Percentiles rank a stretch among this genome's conserved stretches.
These are phyloP conservation scores for Fusarium secorum DNA, from an alignment of 2,329 filamentous ascomycete genomes.

Conservation along the genomic window DNA sequence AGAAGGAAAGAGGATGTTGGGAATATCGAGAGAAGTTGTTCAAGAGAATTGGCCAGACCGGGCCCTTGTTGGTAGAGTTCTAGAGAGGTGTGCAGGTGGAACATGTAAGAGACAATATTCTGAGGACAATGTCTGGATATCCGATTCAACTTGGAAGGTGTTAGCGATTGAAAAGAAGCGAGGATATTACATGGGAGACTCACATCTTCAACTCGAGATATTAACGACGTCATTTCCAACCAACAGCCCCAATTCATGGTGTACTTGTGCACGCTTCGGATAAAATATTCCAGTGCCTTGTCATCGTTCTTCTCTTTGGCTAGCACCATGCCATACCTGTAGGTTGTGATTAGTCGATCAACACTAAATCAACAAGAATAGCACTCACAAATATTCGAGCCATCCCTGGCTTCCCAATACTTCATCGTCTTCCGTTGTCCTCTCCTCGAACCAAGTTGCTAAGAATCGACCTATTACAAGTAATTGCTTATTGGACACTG, in stretches of 20 bases:
- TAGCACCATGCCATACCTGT: constrained; percentile 84
- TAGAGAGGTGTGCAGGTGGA: constrained; percentile 88
- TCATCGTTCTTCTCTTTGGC: constrained; percentile 90
- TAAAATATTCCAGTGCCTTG: constrained; percentile 84
- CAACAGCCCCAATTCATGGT: constrained; percentile 98
- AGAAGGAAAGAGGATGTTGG: constrained; percentile 88
- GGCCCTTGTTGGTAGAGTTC: constrained; percentile 89
- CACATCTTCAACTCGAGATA: constrained; percentile 83
- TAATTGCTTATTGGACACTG: constrained; percentile 85
- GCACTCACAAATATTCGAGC: constrained; percentile 78
- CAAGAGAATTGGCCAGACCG: constrained; percentile 75
- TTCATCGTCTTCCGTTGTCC: constrained; percentile 65
- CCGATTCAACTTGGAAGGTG: constrained; percentile 67
- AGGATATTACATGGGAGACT: constrained; percentile 44
- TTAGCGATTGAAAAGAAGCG: constrained; percentile 38
- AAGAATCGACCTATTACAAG: constrained; percentile 77
- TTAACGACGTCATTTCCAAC: constrained; percentile 86
- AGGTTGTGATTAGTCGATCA: background rate
- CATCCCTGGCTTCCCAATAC: constrained; percentile 80
- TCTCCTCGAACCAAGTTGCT: constrained; percentile 80
- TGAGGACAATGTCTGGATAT: constrained; percentile 78
- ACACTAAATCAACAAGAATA: background rate
- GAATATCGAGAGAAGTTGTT: constrained; percentile 83
- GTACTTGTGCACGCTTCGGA: constrained; percentile 86
- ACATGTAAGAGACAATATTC: constrained; percentile 93